These are phyloP conservation scores for Tolypocladium ophioglossoides DNA, from an alignment of 2,329 filamentous ascomycete species.

Conservation along the genomic window DNA sequence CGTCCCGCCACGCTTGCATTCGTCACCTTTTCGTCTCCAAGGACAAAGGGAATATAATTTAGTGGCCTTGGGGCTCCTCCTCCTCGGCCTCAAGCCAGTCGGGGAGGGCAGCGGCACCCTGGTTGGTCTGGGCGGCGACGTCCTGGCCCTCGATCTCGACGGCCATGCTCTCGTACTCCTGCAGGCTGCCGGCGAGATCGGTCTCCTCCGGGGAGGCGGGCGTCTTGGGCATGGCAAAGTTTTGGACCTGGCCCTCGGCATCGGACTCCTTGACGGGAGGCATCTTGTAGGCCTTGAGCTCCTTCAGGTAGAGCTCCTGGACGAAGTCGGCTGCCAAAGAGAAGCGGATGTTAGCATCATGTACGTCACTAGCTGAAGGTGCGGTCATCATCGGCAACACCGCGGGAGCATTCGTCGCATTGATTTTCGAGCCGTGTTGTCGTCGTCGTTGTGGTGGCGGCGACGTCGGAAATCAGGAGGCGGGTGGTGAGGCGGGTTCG, in stretches of 20 bases:
- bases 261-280: conserved; percentile 75
- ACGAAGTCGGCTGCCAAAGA: conserved; percentile 72
- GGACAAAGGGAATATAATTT: conserved; percentile 13
- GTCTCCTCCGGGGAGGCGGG: conserved; percentile 87
- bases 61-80: conserved; percentile 41
- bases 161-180: conserved; percentile 87
- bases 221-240: conserved; percentile 69
- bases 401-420: not conserved
- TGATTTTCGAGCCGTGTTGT: not conserved
- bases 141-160: conserved; percentile 91
- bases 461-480: not conserved
- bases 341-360: conserved; percentile 14
- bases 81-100: conserved; percentile 81
- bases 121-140: conserved; percentile 44
- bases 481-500: not conserved
- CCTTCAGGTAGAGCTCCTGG: conserved; percentile 93
- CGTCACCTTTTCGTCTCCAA: not conserved
- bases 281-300: conserved; percentile 92
- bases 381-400: not conserved
- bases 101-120: conserved; percentile 46
- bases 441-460: not conserved
- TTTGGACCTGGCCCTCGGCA: conserved; percentile 82
- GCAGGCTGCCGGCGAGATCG: conserved; percentile 82
- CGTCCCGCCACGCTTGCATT: not conserved
- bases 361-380: not conserved